Conservation (phyloP, 2,329 filamentous ascomycete species). For the Fusarium buharicum region DNA sequence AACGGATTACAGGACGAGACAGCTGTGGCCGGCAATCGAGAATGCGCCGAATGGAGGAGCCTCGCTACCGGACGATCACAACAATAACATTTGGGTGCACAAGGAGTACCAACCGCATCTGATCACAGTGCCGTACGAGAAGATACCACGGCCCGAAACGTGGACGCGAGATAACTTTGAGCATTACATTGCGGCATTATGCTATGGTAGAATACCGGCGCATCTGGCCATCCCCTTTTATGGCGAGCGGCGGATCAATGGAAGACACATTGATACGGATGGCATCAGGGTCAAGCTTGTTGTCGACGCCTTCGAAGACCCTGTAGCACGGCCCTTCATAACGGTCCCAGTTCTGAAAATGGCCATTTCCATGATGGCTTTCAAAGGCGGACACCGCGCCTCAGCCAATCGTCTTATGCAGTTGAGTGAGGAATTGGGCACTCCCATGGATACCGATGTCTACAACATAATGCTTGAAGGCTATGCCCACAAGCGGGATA, state of each 20-base stretch:
- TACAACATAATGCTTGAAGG: constrained; percentile 61
- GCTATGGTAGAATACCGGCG: constrained; percentile 51
- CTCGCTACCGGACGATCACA: constrained; percentile 35
- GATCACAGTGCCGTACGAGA: constrained; percentile 51
- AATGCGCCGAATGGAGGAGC: constrained; percentile 42
- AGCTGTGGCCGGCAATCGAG: constrained; percentile 52
- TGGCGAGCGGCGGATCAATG: constrained; percentile 42
- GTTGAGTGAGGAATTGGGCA: constrained; percentile 50
- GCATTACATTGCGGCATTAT: constrained; percentile 56
- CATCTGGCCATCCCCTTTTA: constrained; percentile 52
- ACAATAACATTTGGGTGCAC: constrained; percentile 51
- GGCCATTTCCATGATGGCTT: constrained; percentile 56
- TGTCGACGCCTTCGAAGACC: constrained; percentile 52
- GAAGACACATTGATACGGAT: constrained; percentile 51
- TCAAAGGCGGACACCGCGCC: constrained; percentile 50
- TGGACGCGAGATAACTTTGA: constrained; percentile 58
- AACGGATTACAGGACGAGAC: constrained; percentile 50
- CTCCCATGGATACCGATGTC: constrained; percentile 58
- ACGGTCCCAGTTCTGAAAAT: constrained; percentile 56
- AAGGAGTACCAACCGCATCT: constrained; percentile 47
- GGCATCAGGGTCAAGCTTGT: constrained; percentile 54
- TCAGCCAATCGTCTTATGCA: constrained; percentile 52
- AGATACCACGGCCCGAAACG: constrained; percentile 51
- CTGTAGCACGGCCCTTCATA: constrained; percentile 48
- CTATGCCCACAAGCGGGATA: constrained; percentile 54